A percentile compares a stretch with the other conserved stretches of the same genome.
phyloP scores from a whole-genome alignment of 164 flowering plant genomes.

The Stephania cephalantha region DNA sequence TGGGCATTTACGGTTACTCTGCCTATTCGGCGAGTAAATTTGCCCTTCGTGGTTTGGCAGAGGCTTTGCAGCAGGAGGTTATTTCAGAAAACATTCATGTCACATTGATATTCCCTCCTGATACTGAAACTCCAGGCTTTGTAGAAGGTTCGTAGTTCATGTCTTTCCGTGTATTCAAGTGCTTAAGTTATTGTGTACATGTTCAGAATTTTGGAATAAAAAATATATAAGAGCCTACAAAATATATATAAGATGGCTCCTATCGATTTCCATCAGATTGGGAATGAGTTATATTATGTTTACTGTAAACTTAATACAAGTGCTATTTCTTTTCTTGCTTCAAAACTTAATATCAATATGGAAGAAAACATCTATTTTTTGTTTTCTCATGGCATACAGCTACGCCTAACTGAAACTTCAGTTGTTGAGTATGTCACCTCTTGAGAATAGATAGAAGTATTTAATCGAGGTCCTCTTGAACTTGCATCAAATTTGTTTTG shows the following conservation, averaged over 20 bases:
- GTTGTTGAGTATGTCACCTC: neutral
- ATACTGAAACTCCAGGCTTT: constrained; percentile 87
- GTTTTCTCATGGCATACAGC: neutral
- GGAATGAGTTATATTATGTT: neutral
- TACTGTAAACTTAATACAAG: too few relatives aligned
- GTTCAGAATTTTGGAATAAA: neutral
- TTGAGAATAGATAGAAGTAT: neutral
- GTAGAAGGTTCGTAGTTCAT: constrained; percentile 45
- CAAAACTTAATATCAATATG: neutral
- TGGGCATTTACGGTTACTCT: constrained; percentile 70
- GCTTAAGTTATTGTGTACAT: neutral
- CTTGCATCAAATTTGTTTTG: neutral
- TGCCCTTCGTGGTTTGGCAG: constrained; percentile 79
- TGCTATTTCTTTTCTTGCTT: neutral
- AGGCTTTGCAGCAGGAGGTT: constrained; percentile 76
- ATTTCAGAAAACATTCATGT: constrained; percentile 76
- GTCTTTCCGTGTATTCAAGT: neutral
- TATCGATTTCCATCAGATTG: neutral
- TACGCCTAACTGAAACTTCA: neutral
- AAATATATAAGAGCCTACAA: too few relatives aligned
- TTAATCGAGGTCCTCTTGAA: neutral
- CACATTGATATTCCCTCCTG: constrained; percentile 83
- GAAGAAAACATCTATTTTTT: neutral
- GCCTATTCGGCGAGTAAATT: constrained; percentile 92
- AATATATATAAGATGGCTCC: neutral